phyloP scores from a whole-genome alignment of 2,329 filamentous ascomycete species.

The Tolypocladium endophyticum region DNA sequence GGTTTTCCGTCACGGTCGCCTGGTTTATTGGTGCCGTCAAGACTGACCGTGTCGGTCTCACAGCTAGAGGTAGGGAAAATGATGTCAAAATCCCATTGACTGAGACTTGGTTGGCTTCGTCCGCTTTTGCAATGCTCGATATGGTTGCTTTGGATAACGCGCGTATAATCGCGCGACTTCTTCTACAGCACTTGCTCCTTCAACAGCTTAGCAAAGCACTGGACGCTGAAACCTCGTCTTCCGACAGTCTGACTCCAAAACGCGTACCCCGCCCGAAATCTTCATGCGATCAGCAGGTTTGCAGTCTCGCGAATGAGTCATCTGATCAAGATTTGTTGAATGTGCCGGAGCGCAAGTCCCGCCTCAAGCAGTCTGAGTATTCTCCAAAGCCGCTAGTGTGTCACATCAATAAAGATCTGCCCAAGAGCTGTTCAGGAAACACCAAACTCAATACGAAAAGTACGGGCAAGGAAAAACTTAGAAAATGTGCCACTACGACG shows the following conservation, averaged over 20 bases:
- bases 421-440: background rate
- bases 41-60: background rate
- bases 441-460: background rate
- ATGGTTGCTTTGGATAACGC: background rate
- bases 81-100: background rate
- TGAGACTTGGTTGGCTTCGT: background rate
- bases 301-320: background rate
- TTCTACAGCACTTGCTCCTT: background rate
- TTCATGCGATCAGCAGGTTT: background rate
- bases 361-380: background rate
- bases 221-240: constrained; percentile 1
- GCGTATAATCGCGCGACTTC: background rate
- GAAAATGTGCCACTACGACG: background rate
- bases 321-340: background rate
- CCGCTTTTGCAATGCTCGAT: background rate
- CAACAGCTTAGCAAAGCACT: background rate
- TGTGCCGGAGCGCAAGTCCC: background rate
- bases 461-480: no score
- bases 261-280: constrained; percentile 2
- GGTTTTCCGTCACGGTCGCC: background rate
- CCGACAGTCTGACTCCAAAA: constrained; percentile 1
- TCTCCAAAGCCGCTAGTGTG: background rate
- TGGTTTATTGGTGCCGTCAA: background rate
- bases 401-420: background rate
- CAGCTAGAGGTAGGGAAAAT: background rate